Percentiles rank a stretch among this genome's conserved stretches.
phyloP scores from a whole-genome alignment of 331 rosid genomes.

The Arachis monticola region DNA sequence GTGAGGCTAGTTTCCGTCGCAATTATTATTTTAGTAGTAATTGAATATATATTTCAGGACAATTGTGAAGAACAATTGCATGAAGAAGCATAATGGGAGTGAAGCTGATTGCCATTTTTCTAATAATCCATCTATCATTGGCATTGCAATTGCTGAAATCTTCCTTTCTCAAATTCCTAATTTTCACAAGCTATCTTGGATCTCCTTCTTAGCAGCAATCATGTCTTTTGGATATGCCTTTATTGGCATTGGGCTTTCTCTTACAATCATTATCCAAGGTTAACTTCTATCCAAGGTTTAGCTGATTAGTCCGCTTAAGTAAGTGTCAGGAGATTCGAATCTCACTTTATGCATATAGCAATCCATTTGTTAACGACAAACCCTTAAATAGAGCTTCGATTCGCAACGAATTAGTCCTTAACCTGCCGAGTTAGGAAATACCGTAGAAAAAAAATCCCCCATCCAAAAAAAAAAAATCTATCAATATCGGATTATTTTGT shows the following conservation, averaged over 20 bases:
- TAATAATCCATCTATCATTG: constrained; percentile 57
- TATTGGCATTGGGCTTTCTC: constrained; percentile 59
- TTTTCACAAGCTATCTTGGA: constrained; percentile 55
- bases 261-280: constrained; percentile 49
- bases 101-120: constrained; percentile 49
- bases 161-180: constrained; percentile 62
- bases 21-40: not conserved
- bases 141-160: constrained; percentile 53
- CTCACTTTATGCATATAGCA: no score
- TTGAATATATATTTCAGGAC: constrained; percentile 40
- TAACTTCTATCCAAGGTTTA: no score
- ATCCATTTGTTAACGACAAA: no score
- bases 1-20: not conserved
- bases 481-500: no score
- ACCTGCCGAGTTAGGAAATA: no score
- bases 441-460: no score
- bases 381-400: no score
- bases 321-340: no score
- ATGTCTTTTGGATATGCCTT: constrained; percentile 65
- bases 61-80: constrained; percentile 54
- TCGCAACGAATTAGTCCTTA: no score
- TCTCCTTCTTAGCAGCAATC: constrained; percentile 54
- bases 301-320: no score
- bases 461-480: no score
- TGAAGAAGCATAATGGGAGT: constrained; percentile 28